phyloP scores from a whole-genome alignment of 208 protist species.

The Entamoeba invadens region DNA sequence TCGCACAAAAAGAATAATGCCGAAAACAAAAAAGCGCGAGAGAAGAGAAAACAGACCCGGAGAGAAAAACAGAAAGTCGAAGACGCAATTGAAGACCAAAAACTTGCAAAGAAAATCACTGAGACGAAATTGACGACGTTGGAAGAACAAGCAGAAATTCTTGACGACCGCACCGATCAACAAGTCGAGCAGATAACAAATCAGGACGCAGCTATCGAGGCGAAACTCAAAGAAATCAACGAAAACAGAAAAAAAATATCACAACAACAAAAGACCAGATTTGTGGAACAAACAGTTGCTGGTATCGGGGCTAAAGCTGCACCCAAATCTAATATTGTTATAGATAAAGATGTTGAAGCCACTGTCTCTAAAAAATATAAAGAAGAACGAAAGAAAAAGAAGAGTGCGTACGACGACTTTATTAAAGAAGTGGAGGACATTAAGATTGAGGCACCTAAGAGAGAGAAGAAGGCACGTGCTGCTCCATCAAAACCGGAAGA shows the following conservation, averaged over 20 bases:
- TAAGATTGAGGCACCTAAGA: too few relatives aligned
- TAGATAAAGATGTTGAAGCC: not conserved
- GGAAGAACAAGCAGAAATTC: not conserved
- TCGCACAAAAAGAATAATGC: not conserved
- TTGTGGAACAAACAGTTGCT: not conserved
- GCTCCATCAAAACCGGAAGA: too few relatives aligned
- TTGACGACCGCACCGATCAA: not conserved
- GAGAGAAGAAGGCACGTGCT: too few relatives aligned
- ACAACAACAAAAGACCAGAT: not conserved
- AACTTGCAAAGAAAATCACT: not conserved
- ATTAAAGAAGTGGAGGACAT: not conserved
- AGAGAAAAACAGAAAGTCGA: not conserved
- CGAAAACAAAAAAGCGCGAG: not conserved
- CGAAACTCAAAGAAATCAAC: not conserved
- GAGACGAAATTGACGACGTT: not conserved
- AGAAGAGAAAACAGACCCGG: not conserved
- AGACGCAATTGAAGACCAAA: not conserved
- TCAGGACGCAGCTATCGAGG: not conserved
- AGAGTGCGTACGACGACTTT: not conserved
- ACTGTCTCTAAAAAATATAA: not conserved
- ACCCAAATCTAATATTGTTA: not conserved
- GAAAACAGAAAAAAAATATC: not conserved
- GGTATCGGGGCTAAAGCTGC: not conserved
- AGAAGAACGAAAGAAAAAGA: not conserved
- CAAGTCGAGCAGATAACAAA: not conserved